Conservation (phyloP, 2,329 filamentous ascomycete species). For the Clonostachys chloroleuca region DNA sequence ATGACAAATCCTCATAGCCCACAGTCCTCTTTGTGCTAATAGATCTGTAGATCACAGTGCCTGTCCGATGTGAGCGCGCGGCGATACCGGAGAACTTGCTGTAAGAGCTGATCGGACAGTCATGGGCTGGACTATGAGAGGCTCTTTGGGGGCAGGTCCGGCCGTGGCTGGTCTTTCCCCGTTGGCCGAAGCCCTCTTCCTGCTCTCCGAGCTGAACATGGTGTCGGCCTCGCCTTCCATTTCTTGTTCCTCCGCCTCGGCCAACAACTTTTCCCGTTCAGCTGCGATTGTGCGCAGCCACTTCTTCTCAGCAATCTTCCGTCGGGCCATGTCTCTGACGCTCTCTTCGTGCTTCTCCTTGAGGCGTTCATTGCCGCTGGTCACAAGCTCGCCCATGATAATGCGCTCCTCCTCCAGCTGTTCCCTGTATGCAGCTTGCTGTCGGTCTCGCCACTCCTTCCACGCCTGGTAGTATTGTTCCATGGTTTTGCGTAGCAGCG, state of each 20-base stretch:
- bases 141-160: no score
- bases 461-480: conserved; percentile 32
- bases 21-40: no score
- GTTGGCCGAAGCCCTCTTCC: no score
- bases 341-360: conserved; percentile 18
- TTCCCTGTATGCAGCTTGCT: conserved; percentile 27
- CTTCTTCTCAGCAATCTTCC: conserved; percentile 34
- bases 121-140: no score
- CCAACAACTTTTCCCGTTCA: conserved; percentile 37
- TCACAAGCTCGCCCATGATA: conserved; percentile 35
- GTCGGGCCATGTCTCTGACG: conserved; percentile 20
- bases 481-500: conserved; percentile 29
- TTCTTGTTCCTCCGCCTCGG: conserved; percentile 33
- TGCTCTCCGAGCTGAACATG: conserved; percentile 11
- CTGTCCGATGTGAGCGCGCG: no score
- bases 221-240: conserved; percentile 31
- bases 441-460: conserved; percentile 31
- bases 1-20: no score
- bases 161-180: no score
- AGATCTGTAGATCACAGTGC: no score
- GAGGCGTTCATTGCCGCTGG: conserved; percentile 25
- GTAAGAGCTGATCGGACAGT: no score
- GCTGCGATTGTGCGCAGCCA: conserved; percentile 40
- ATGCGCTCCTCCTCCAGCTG: conserved; percentile 30
- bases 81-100: no score